phyloP scores from a whole-genome alignment of 495 filamentous ascomycete species.

The Elasticomyces elasticus region DNA sequence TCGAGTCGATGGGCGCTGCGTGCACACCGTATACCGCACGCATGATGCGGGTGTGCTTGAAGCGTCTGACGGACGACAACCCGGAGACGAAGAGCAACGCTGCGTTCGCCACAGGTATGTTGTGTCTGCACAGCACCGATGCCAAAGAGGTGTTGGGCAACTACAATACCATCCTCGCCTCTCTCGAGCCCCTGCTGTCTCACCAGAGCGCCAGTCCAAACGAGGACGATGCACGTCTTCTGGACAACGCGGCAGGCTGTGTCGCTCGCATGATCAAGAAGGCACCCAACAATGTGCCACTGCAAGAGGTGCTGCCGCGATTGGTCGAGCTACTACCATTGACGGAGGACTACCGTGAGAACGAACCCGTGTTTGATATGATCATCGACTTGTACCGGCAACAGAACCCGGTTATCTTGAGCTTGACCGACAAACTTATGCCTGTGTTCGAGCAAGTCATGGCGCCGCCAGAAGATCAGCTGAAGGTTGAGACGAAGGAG shows the following conservation, averaged over 20 bases:
- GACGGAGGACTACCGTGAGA: slow-evolving; percentile 94
- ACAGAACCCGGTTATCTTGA: slow-evolving; percentile 26
- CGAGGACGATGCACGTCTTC: slow-evolving; percentile 52
- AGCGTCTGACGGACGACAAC: slow-evolving; percentile 83
- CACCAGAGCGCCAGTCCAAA: slow-evolving; percentile 33
- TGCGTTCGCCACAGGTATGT: slow-evolving; percentile 76
- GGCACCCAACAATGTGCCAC: slow-evolving; percentile 66
- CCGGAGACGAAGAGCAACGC: slow-evolving; percentile 89
- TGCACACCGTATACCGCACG: slow-evolving; percentile 64
- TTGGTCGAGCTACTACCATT: slow-evolving; percentile 72
- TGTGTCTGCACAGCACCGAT: slow-evolving; percentile 68
- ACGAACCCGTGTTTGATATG: slow-evolving; percentile 81
- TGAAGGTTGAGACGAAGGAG: slow-evolving; percentile 66
- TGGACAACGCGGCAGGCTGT: slow-evolving; percentile 93
- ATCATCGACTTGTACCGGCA: slow-evolving; percentile 78
- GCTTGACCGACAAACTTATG: slow-evolving; percentile 64
- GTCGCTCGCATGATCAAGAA: slow-evolving; percentile 83
- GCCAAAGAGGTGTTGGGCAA: slow-evolving; percentile 58
- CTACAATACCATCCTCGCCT: slow-evolving; percentile 64
- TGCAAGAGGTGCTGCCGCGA: slow-evolving; percentile 68
- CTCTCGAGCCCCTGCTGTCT: slow-evolving; percentile 75
- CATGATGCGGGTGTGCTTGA: slow-evolving; percentile 71
- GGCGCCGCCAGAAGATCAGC: slow-evolving; percentile 67
- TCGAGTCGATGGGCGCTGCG: slow-evolving; percentile 66
- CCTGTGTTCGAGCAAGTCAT: slow-evolving; percentile 75